phyloP scores from a whole-genome alignment of 768 basidiomycete species.

The Tylopilus sp. region DNA sequence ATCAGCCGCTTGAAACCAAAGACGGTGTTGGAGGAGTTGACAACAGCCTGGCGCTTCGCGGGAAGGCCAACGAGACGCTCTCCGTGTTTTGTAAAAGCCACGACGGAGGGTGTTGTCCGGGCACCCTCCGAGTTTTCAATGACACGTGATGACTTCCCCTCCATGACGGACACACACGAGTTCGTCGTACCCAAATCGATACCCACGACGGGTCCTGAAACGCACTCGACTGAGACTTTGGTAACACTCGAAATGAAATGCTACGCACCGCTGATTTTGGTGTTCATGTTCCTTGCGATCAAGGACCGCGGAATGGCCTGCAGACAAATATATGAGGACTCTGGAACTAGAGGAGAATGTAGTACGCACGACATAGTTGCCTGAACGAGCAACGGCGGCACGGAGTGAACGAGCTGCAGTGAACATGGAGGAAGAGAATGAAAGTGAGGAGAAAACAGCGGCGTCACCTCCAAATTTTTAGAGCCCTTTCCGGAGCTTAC shows the following conservation, averaged over 20 bases:
- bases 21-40: conserved; percentile 92
- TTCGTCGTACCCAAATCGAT: conserved; percentile 96
- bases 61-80: conserved; percentile 95
- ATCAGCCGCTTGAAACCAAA: conserved; percentile 94
- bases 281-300: conserved; percentile 92
- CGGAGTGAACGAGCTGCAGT: conserved; percentile 64
- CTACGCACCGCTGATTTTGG: conserved; percentile 79
- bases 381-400: conserved; percentile 53
- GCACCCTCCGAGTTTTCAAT: conserved; percentile 98
- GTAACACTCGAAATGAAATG: not conserved
- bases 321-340: conserved; percentile 5
- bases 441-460: conserved; percentile 30
- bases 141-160: conserved; percentile 90
- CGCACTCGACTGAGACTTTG: not conserved
- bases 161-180: conserved; percentile 92
- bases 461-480: conserved; percentile 57
- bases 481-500: conserved; percentile 30
- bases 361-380: conserved; percentile 59
- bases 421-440: conserved; percentile 62
- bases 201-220: conserved; percentile 81
- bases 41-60: conserved; percentile 95
- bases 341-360: not conserved
- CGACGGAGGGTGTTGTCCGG: conserved; percentile 96
- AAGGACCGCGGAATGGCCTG: conserved; percentile 67
- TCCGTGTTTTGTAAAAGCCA: conserved; percentile 98